Evolutionary conservation across 2,329 filamentous ascomycete genomes (phyloP).

Genomic region (Fusarium aywerte): DNA sequence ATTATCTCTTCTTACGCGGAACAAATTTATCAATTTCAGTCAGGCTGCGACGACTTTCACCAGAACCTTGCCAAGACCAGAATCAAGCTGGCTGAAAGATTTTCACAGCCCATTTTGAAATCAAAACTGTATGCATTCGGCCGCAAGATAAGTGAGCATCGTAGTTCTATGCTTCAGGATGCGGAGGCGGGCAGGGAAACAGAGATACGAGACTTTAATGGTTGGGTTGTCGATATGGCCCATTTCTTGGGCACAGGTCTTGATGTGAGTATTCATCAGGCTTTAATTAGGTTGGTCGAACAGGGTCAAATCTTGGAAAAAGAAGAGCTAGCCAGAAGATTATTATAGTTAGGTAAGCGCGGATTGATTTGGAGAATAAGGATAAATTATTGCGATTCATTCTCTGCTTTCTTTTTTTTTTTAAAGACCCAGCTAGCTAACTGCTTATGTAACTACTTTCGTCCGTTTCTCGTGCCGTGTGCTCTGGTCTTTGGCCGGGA

Average conservation of each 20-base stretch:
- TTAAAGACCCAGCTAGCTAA: no score
- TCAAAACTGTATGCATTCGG: constrained; percentile 3
- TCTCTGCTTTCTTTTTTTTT: no score
- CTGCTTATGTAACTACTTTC: no score
- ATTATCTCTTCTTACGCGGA: constrained; percentile 1
- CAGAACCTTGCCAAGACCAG: neutral
- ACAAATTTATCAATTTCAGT: no score
- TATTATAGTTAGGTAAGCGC: no score
- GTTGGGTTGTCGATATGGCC: constrained; percentile 10
- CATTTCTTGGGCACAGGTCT: neutral
- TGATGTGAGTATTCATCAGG: neutral
- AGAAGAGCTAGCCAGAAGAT: neutral
- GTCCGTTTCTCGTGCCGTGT: no score
- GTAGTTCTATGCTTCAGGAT: constrained; percentile 13
- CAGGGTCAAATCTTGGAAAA: neutral
- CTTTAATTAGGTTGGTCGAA: neutral
- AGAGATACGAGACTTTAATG: constrained; percentile 6
- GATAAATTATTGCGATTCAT: no score
- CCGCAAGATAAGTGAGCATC: constrained; percentile 13
- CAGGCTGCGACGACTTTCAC: no score
- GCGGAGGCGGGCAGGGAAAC: neutral
- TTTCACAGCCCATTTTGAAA: constrained; percentile 2
- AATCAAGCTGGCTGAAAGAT: neutral
- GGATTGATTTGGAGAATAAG: no score
- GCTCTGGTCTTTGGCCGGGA: no score